Percentiles rank a stretch among this genome's conserved stretches.
These are phyloP conservation scores for Gloeopeniophorella convolvens DNA, from an alignment of 768 basidiomycete species.

Conservation along the genomic window DNA sequence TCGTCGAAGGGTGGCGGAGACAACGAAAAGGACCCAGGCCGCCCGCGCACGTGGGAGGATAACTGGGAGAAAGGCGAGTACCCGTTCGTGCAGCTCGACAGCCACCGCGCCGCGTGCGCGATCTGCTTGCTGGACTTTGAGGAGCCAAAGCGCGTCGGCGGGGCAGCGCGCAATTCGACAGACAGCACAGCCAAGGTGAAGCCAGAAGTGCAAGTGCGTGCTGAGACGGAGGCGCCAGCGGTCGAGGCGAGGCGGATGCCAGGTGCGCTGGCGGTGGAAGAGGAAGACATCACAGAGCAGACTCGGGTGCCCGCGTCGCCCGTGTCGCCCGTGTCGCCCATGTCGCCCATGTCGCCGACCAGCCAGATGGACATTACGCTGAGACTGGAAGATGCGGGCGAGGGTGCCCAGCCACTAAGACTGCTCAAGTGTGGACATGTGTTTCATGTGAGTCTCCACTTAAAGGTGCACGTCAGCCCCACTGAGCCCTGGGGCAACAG, in stretches of 20 bases:
- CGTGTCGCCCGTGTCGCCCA: too few relatives aligned
- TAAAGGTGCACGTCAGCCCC: background rate
- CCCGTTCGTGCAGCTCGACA: slow-evolving; percentile 77
- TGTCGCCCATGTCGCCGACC: too few relatives aligned
- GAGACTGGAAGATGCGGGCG: slow-evolving; percentile 63
- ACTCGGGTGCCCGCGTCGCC: background rate
- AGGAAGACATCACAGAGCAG: slow-evolving; percentile 23
- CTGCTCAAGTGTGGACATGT: slow-evolving; percentile 78
- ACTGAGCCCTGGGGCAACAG: slow-evolving; percentile 31
- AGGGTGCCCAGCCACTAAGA: slow-evolving; percentile 70
- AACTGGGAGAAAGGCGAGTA: slow-evolving; percentile 71
- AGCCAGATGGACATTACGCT: slow-evolving; percentile 35
- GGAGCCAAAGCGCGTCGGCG: slow-evolving; percentile 46
- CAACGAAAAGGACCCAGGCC: slow-evolving; percentile 18
- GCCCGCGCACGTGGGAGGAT: slow-evolving; percentile 61
- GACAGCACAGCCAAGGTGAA: background rate
- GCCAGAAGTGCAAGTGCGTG: background rate
- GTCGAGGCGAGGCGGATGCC: slow-evolving; percentile 29
- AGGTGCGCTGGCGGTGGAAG: slow-evolving; percentile 27
- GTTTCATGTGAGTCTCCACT: slow-evolving; percentile 64
- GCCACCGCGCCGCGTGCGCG: slow-evolving; percentile 77
- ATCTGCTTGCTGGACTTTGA: slow-evolving; percentile 84
- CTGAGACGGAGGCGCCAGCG: background rate
- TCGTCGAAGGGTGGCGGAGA: slow-evolving; percentile 19
- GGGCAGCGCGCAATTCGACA: slow-evolving; percentile 28